Percentiles rank a stretch among this genome's conserved stretches.
Evolutionary conservation across 2,329 filamentous ascomycete genomes (phyloP).

Genomic region (Neoscytalidium dimidiatum): DNA sequence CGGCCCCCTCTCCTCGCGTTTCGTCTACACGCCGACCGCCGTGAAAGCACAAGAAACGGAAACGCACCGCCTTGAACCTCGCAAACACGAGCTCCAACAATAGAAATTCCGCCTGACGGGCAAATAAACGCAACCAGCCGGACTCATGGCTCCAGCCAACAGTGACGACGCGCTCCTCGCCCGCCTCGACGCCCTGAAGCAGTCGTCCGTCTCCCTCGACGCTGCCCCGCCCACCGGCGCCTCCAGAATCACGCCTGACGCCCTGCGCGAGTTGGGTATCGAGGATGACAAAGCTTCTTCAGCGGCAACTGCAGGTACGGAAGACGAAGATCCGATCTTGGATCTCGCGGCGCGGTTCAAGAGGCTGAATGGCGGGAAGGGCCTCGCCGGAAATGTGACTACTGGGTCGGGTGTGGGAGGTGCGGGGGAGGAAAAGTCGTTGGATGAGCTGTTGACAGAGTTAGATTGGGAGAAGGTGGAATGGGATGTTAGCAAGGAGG

Average conservation of each 20-base stretch:
- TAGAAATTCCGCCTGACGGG: no score
- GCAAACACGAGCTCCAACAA: no score
- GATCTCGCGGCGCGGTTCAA: slow-evolving; percentile 41
- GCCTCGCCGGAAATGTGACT: neutral
- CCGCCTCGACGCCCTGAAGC: slow-evolving; percentile 51
- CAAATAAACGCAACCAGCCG: no score
- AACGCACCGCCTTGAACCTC: no score
- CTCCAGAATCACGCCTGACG: neutral
- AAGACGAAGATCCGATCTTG: slow-evolving; percentile 20
- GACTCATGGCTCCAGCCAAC: neutral
- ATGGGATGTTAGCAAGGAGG: slow-evolving; percentile 43
- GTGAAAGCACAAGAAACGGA: neutral
- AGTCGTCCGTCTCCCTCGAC: slow-evolving; percentile 41
- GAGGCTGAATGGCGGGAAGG: slow-evolving; percentile 26
- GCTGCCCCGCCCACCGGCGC: slow-evolving; percentile 23
- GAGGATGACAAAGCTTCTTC: neutral
- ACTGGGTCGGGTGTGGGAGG: neutral
- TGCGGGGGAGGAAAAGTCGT: slow-evolving; percentile 35
- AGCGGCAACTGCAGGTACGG: slow-evolving; percentile 25
- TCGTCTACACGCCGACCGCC: neutral
- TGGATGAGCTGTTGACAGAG: slow-evolving; percentile 50
- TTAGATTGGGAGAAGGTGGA: slow-evolving; percentile 33
- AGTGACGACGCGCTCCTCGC: slow-evolving; percentile 44
- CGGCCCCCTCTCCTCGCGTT: neutral
- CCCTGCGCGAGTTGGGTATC: slow-evolving; percentile 6